Evolutionary conservation across 495 filamentous ascomycete genomes (phyloP), one percentile per base, ranked within the genome.

Genomic region (Penicillium samsonianum): DNA sequence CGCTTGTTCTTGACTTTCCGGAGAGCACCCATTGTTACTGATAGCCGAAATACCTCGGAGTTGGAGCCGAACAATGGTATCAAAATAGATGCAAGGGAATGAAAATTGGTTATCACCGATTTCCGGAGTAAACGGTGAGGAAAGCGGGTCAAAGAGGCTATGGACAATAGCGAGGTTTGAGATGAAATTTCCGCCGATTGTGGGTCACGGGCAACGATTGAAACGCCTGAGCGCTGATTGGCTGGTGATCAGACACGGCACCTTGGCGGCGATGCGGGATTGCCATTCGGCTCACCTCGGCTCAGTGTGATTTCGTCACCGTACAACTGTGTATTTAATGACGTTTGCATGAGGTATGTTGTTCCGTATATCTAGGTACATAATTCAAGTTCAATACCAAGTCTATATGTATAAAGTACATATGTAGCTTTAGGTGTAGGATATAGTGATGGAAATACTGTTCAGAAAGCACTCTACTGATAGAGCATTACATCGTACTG

Each of bases 281-380:
- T 76, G n/a, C 75, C 79, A 64, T 48, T 91, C 88, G 53, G 84
- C 72, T 47, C 78, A 70, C 73, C 87, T 91, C 62, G 74, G 74
- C 66, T 72, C 61, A 44, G 45, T 73, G 65, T 64, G 11, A 70
- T 64, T 69, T 67, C 64, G 64, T 71, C 67, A 71, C 61, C 65
- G 63, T 64, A 66, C 62, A 55, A 4, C 53, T 48, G 50, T 52
- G 59, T 76, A 75, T 68, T 75, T 65, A 70, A 77, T 77, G 74
- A 77, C 74, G 74, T 73, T 70, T 67, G 62, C 68, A 73, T 63
- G 59, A 53, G 50, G 57, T 65, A 68, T 63, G 64, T 64, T 59
- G 57, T 54, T 20, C 51, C 38, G 26, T 10, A 23, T 38, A 30
- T 28, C 19, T n/a, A n/a, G n/a, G n/a, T n/a, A n/a, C n/a, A n/a